These are phyloP conservation scores for Beauveria brongniartii DNA, from an alignment of 2,329 filamentous ascomycete genomes.

Conservation along the genomic window DNA sequence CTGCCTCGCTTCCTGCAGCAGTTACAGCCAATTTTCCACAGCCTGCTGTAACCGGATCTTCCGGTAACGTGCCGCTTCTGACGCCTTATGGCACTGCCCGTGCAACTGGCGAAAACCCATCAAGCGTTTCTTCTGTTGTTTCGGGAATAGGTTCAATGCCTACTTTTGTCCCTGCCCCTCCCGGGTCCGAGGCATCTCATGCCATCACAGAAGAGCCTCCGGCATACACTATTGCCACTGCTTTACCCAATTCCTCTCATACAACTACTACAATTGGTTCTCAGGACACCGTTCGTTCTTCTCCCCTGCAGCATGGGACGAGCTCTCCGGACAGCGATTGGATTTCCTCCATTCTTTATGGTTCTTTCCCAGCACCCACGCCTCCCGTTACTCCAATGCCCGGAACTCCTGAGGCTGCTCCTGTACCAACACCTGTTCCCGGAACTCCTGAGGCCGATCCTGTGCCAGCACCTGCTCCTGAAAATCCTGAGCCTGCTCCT, in stretches of 20 bases:
- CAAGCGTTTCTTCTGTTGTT: neutral
- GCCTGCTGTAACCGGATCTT: neutral
- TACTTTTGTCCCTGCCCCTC: neutral
- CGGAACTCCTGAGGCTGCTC: neutral
- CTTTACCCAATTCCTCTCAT: neutral
- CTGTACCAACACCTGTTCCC: constrained; percentile 13
- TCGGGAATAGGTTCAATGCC: constrained; percentile 2
- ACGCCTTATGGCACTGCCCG: neutral
- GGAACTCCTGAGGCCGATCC: neutral
- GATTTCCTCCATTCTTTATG: constrained; percentile 10
- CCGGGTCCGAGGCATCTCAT: neutral
- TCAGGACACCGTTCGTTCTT: neutral
- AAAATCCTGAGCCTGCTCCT: neutral
- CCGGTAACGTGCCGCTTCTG: neutral
- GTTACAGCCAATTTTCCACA: constrained; percentile 1
- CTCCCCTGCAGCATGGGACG: neutral
- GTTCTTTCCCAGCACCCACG: constrained; percentile 23
- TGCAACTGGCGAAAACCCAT: neutral
- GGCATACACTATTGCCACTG: constrained; percentile 1
- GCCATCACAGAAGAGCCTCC: neutral
- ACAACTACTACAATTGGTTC: neutral
- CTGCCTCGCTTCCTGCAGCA: neutral
- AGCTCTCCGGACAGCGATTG: constrained; percentile 5
- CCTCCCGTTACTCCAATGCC: constrained; percentile 20
- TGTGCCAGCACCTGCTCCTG: constrained; percentile 13